phyloP scores from a whole-genome alignment of 2,329 filamentous ascomycete species.

The Cyphellophora europaea region DNA sequence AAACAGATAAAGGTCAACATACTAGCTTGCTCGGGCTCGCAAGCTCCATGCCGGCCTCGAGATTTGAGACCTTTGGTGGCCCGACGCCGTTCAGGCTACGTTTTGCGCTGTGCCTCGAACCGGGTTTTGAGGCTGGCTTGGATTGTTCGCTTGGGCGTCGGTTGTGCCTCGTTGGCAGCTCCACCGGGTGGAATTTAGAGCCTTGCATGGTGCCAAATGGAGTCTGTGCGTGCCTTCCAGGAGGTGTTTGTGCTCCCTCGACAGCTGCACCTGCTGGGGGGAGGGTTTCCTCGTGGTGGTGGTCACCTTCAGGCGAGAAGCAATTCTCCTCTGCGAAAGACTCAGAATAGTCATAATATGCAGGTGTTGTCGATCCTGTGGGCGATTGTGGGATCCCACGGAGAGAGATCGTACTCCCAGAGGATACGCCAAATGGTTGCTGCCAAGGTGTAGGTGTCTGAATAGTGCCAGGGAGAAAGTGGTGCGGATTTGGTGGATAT shows the following conservation, averaged over 20 bases:
- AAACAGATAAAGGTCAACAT: no score
- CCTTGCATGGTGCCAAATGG: constrained; percentile 18
- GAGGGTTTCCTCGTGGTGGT: constrained; percentile 3
- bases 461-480: no score
- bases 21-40: no score
- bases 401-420: constrained; percentile 8
- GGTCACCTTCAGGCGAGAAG: constrained; percentile 7
- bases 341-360: constrained; percentile 20
- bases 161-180: constrained; percentile 16
- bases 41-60: constrained; percentile 10
- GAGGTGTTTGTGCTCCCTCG: no score
- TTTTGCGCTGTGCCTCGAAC: constrained; percentile 1
- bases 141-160: constrained; percentile 15
- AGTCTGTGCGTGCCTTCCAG: constrained; percentile 16
- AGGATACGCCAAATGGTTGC: no score
- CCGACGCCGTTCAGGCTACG: constrained; percentile 9
- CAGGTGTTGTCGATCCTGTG: constrained; percentile 15
- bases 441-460: no score
- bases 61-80: constrained; percentile 11
- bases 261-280: neutral
- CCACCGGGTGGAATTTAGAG: constrained; percentile 14
- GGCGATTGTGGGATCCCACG: constrained; percentile 12
- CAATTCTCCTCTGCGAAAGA: constrained; percentile 16
- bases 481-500: constrained; percentile 4
- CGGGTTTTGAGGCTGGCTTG: constrained; percentile 4